Conservation (phyloP, 768 basidiomycete species). For the Mycena epipterygia region DNA sequence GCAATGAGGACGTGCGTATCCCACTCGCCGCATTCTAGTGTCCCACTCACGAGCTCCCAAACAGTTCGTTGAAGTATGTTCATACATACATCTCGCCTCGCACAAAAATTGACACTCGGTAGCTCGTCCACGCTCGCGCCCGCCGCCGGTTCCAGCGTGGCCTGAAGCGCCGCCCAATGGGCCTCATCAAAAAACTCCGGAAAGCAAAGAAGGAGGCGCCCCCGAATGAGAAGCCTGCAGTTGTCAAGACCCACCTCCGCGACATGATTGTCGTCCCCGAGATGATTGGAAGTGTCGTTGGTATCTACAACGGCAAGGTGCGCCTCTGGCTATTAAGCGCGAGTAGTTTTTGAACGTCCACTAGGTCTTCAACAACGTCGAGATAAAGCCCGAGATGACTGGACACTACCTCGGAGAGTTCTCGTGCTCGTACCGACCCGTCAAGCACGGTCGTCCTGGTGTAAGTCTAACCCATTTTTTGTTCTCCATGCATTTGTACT, state of each 20-base stretch:
- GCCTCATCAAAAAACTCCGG: conserved; percentile 99
- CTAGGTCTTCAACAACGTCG: conserved; percentile 94
- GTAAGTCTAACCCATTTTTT: conserved; percentile 65
- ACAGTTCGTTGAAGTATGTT: conserved; percentile 85
- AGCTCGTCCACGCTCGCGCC: conserved; percentile 99
- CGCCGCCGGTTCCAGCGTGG: conserved; percentile 99
- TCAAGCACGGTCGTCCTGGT: conserved; percentile 99
- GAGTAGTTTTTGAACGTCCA: neutral
- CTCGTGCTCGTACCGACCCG: conserved; percentile 97
- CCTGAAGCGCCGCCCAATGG: conserved; percentile 98
- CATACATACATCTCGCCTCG: neutral
- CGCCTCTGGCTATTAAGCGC: conserved; percentile 31
- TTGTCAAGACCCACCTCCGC: conserved; percentile 99
- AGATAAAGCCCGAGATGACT: conserved; percentile 99
- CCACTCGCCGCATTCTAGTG: neutral
- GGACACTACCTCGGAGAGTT: conserved; percentile 99
- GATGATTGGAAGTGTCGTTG: conserved; percentile 99
- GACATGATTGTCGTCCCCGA: conserved; percentile 99
- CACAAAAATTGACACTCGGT: conserved; percentile 14
- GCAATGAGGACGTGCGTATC: conserved; percentile 90
- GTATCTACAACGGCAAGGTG: conserved; percentile 99
- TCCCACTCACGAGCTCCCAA: conserved; percentile 8
- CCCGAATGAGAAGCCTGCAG: conserved; percentile 98
- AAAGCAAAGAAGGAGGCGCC: conserved; percentile 99
- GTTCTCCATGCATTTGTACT: conserved; percentile 16